These are phyloP conservation scores for Malus hybrid DNA, from an alignment of 331 rosid species.

Conservation along the genomic window DNA sequence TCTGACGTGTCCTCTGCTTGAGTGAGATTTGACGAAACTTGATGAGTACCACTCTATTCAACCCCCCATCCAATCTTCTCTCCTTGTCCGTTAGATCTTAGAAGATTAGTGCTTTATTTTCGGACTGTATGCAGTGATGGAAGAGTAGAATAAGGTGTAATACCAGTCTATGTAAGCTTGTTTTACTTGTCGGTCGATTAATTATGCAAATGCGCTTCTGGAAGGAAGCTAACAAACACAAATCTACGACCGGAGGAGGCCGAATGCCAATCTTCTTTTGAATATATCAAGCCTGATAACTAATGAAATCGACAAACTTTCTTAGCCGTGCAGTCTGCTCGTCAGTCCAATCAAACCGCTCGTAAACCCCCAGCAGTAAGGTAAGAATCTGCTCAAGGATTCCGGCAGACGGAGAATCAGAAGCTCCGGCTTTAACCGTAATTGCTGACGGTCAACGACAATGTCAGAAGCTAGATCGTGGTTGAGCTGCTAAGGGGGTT, in stretches of 20 bases:
- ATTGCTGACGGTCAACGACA: not conserved
- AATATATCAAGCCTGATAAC: not conserved
- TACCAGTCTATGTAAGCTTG: not conserved
- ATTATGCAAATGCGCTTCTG: not conserved
- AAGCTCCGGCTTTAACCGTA: not conserved
- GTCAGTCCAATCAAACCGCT: too few species aligned
- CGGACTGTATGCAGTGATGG: not conserved
- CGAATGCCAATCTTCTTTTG: not conserved
- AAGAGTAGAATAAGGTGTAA: too few species aligned
- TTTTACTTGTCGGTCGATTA: not conserved
- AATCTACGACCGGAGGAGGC: not conserved
- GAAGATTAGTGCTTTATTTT: not conserved
- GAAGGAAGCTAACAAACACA: not conserved
- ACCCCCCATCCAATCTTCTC: not conserved
- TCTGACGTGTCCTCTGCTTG: conserved; percentile 23
- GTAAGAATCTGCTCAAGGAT: not conserved
- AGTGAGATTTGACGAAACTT: not conserved
- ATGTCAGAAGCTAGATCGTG: not conserved
- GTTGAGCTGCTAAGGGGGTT: not conserved
- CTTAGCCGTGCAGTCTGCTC: not conserved
- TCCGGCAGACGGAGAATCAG: not conserved
- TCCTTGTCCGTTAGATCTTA: not conserved
- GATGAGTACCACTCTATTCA: not conserved
- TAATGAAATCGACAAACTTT: not conserved
- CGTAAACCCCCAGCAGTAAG: not conserved